phyloP scores from a whole-genome alignment of 2,329 filamentous ascomycete genomes.

The Sporothrix brunneoviolacea region DNA sequence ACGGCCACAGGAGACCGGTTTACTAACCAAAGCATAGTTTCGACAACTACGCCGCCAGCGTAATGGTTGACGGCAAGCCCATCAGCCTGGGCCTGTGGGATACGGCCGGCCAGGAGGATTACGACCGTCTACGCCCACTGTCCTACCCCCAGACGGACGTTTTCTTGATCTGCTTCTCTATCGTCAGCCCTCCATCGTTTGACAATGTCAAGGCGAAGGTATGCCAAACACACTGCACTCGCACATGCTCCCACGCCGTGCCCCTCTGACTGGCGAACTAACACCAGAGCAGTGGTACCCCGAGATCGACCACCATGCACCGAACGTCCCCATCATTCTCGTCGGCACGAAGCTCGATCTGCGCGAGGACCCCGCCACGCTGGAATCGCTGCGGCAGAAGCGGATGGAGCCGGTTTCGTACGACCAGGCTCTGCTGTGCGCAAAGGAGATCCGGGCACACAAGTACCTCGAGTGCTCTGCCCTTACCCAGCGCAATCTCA shows the following conservation, averaged over 20 bases:
- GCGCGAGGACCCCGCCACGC: conserved; percentile 77
- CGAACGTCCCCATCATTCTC: conserved; percentile 90
- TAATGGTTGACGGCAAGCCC: conserved; percentile 97
- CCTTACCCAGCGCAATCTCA: conserved; percentile 90
- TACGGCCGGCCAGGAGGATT: conserved; percentile 98
- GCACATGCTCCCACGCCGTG: too few relatives aligned
- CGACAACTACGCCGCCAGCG: conserved; percentile 98
- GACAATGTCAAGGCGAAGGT: conserved; percentile 99
- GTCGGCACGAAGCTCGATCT: conserved; percentile 96
- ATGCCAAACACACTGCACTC: conserved; percentile 18
- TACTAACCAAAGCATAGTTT: conserved; percentile 51
- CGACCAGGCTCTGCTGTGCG: conserved; percentile 80
- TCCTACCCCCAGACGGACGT: conserved; percentile 98
- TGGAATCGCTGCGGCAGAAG: conserved; percentile 78
- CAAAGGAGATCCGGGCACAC: conserved; percentile 90
- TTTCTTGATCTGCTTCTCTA: conserved; percentile 97
- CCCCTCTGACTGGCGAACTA: not conserved
- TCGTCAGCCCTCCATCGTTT: conserved; percentile 94
- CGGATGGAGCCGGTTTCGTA: conserved; percentile 97
- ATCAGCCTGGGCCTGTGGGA: conserved; percentile 97
- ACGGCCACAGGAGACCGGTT: too few relatives aligned
- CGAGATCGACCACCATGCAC: conserved; percentile 94
- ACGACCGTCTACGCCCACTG: conserved; percentile 86
- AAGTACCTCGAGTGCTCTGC: conserved; percentile 99
- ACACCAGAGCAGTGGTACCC: conserved; percentile 70